Evolutionary conservation across 2,329 filamentous ascomycete species (phyloP), one percentile per base, ranked within the genome.

Genomic region (Pseudophaeomoniella oleicola): DNA sequence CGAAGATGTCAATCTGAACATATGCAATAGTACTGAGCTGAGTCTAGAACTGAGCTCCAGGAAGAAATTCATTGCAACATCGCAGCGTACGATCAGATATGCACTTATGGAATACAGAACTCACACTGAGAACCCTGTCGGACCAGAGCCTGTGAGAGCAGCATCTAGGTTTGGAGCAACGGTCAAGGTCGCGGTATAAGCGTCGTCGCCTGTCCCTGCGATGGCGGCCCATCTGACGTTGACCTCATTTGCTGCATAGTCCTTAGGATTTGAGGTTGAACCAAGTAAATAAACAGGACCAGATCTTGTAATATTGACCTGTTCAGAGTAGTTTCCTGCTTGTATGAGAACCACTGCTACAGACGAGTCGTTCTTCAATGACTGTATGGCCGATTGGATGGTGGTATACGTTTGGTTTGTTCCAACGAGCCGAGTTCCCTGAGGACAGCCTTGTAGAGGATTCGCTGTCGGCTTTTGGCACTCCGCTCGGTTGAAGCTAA

Each of bases 131-230:
- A 67, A 75, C 0, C 77, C 77, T 0, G 71, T 75, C 0, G 76
- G 64, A 0, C 77, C 77, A 3, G 64, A 59, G 3, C 77, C 76
- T 0, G 75, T 79, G 15, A 75, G 54, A 9, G 69, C 73, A 5
- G 75, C 65, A 44, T 81, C 70, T 33, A 78, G 62, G 0, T 66
- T 80, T 0, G 77, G 76, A 0, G 74, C 72, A 4, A 81, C 64
- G 0, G 75, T 75, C 37, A 81, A 51, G 0, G 72, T 70, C 18
- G 68, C 67, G 0, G 74, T 79, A 43, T 64, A 76, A 1, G 70
- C 73, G 44, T 81, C 80, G 51, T 80, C 76, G 30, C 40, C 50
- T 42, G 61, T 66, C 41, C 59, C 64, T 16, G 68, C 75, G 1
- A 74, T 73, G 2, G 67, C 60, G 34, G 66, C 63, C 67, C 69